Evolutionary conservation across 164 flowering plant genomes (phyloP).

Genomic region (Vitis cinerea): DNA sequence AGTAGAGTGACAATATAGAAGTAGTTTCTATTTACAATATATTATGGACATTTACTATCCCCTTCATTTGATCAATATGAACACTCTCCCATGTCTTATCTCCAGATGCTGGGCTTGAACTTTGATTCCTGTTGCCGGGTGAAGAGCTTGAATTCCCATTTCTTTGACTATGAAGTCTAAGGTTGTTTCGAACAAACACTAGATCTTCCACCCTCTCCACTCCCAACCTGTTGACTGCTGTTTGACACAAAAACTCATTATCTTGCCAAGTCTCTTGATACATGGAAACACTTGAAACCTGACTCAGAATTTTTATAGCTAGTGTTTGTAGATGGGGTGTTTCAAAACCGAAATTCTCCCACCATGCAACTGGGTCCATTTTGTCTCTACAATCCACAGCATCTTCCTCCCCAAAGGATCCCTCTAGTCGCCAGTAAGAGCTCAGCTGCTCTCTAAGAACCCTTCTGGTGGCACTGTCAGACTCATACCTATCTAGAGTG

Average conservation of each 20-base stretch:
- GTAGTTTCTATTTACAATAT: not conserved
- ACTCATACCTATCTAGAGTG: slow-evolving; percentile 36
- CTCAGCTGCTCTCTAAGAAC: slow-evolving; percentile 39
- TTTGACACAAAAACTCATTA: slow-evolving; percentile 13
- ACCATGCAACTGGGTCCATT: slow-evolving; percentile 49
- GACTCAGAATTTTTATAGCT: slow-evolving; percentile 38
- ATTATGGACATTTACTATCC: slow-evolving; percentile 6
- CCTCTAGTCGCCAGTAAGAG: slow-evolving; percentile 41
- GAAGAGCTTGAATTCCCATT: slow-evolving; percentile 8
- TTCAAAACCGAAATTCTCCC: slow-evolving; percentile 52
- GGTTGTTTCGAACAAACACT: slow-evolving; percentile 34
- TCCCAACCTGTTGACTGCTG: slow-evolving; percentile 19
- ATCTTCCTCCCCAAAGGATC: slow-evolving; percentile 49
- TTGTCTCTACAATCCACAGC: slow-evolving; percentile 44
- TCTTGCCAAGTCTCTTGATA: slow-evolving; percentile 23
- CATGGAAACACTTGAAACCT: slow-evolving; percentile 26
- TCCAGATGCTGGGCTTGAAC: slow-evolving; percentile 5
- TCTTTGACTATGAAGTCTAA: slow-evolving; percentile 25
- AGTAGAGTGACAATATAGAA: not conserved
- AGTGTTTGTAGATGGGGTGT: slow-evolving; percentile 33
- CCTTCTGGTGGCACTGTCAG: slow-evolving; percentile 29
- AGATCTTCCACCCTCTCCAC: slow-evolving; percentile 30
- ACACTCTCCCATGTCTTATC: slow-evolving; percentile 13
- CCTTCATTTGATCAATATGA: slow-evolving; percentile 11
- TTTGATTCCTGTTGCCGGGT: slow-evolving; percentile 7